Evolutionary conservation across 441 rosid genomes (phyloP), one percentile per base, ranked within the genome.

Genomic region (Gossypium gossypioides): DNA sequence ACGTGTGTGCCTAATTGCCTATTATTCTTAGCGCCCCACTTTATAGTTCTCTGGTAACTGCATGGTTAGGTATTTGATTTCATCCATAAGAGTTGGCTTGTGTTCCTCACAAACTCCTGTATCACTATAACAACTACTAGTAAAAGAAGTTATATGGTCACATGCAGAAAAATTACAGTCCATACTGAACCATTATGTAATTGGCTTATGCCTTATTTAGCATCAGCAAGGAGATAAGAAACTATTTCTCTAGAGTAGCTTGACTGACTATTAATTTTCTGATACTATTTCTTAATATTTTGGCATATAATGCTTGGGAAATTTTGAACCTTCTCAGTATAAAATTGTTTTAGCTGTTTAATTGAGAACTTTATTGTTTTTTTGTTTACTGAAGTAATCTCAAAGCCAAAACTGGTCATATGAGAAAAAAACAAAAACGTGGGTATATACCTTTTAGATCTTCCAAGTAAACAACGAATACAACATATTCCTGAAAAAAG

Each of bases 1-100:
- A 71, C 74, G 65, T 76, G 54, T 82, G 78, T 82, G 84, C 77
- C 74, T 44, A 59, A 64, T 32, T 60, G 64, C 72, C 59, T 68
- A 65, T 70, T 12, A 58, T 1, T 59, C 55, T 25, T 63, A 71
- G 64, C 66, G 51, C 25, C 50, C 37, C 13, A 21, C 44, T 27
- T 18, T 40, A 25, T 52, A 10, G 48, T 67, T 52, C 70, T 50
- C 19, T 32, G 3, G 54, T 25, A 5, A 27, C 13, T 56, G 57
- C 32, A 58, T 22, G 0, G 1, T 18, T 18, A 4, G 2, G 19
- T 65, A 55, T 21, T 73, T n/a, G 32, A 27, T 40, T 37, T 72
- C 27, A 48, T 52, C n/a, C 34, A 13, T 44, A 3, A 61, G 54
- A 65, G 69, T 44, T 6, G 55, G 22, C 34, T 44, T 22, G 69